Evolutionary conservation across 2,329 filamentous ascomycete species (phyloP).

Genomic region (Didymella glomerata): DNA sequence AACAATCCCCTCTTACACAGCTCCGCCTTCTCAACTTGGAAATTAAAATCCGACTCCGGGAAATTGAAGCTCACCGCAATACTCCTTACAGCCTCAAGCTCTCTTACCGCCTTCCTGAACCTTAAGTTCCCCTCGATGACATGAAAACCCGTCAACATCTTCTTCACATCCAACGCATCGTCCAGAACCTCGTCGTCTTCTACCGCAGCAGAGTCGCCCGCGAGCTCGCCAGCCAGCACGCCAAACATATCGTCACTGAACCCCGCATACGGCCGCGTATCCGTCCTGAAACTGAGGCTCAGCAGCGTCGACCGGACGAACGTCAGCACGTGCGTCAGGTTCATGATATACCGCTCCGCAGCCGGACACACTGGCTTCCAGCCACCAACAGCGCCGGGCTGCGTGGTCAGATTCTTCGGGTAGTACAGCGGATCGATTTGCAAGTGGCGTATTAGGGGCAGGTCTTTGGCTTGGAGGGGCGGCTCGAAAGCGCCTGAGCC

Average conservation of each 20-base stretch:
- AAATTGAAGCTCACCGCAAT: constrained; percentile 41
- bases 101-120: constrained; percentile 30
- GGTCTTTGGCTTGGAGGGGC: constrained; percentile 33
- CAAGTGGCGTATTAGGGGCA: constrained; percentile 36
- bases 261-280: constrained; percentile 25
- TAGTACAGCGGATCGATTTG: constrained; percentile 42
- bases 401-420: constrained; percentile 15
- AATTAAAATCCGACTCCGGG: constrained; percentile 40
- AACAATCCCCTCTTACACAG: constrained; percentile 33
- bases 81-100: constrained; percentile 16
- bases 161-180: constrained; percentile 27
- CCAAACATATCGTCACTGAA: constrained; percentile 12
- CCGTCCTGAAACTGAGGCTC: constrained; percentile 26
- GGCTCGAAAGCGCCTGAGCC: constrained; percentile 38
- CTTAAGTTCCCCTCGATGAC: constrained; percentile 30
- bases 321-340: constrained; percentile 27
- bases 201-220: too few species aligned
- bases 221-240: not conserved
- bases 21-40: constrained; percentile 21
- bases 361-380: constrained; percentile 31
- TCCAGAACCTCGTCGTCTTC: constrained; percentile 5
- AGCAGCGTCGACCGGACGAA: constrained; percentile 23
- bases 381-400: not conserved
- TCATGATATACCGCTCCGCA: constrained; percentile 35
- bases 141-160: constrained; percentile 37